Base-by-base conservation (phyloP, 2,329 filamentous ascomycete genomes). In the Westerdykella sp. region DNA sequence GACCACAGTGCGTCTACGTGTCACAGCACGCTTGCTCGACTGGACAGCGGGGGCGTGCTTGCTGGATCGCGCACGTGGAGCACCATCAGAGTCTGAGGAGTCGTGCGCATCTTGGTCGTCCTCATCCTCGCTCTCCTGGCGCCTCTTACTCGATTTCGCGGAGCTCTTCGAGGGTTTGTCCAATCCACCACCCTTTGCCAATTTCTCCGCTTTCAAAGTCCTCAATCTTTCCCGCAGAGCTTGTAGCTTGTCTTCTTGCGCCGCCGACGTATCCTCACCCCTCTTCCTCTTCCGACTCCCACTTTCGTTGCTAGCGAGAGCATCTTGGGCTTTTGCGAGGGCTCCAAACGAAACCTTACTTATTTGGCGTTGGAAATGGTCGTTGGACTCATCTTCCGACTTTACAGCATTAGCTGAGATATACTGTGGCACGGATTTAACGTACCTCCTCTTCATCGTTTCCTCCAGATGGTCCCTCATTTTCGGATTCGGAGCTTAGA, bases 41-140 rank as follows among this genome's bases (percentile, higher is more conserved):
- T 88, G 79, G 46, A 93, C 83, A 35, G 81, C 80, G 0, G 93
- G 93, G 0, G 93, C 93, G 69, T 97, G 89, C 69, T 98, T 98
- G 64, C 80, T 90, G 11, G 80, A 69, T 18, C 84, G 76, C 18
- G 66, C 67, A 41, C 63, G 65, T 12, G 61, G 63, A 37, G 56
- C 62, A 35, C 50, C 60, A 53, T 63, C 65, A 54, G 62, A 58
- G 16, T 57, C 56, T 1, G 60, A 59, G 11, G 45, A 48, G 37
- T 45, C 50, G 16, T 68, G 48, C 48, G 52, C 58, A 59, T 70
- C 58, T 55, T 69, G 38, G 7, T 47, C 47, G 15, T 57, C 45
- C 6, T 61, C 55, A 57, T 69, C 44, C 32, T 54, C 51, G 15
- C 44, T 37, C 4, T 53, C 48, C 31, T 49, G 57, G 34, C 39